A percentile compares a stretch with the other conserved stretches of the same genome.
phyloP scores from a whole-genome alignment of 2,329 filamentous ascomycete species.

The Fusarium sp. region DNA sequence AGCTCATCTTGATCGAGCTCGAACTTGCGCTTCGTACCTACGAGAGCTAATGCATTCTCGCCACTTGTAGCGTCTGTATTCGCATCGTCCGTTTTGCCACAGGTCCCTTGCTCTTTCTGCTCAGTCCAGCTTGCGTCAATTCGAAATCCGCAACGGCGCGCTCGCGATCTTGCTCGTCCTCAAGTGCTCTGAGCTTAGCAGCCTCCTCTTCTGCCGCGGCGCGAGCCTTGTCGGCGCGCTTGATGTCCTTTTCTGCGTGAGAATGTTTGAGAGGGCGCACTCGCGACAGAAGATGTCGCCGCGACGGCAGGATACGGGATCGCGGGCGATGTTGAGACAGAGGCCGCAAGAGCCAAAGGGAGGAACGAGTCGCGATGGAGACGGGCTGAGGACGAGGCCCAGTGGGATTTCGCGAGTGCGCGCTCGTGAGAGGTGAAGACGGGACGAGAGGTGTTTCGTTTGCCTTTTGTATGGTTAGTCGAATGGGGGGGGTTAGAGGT shows the following conservation, averaged over 20 bases:
- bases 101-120: conserved; percentile 50
- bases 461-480: conserved; percentile 63
- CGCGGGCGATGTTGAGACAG: conserved; percentile 83
- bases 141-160: conserved; percentile 87
- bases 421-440: conserved; percentile 97
- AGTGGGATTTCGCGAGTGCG: conserved; percentile 81
- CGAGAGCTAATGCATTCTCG: conserved; percentile 19
- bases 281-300: conserved; percentile 97
- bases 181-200: conserved; percentile 68
- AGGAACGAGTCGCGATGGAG: conserved; percentile 92
- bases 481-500: background rate
- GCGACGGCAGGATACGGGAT: conserved; percentile 84
- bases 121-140: conserved; percentile 79
- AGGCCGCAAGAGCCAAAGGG: conserved; percentile 88
- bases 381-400: conserved; percentile 85
- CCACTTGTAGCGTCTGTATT: conserved; percentile 1
- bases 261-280: conserved; percentile 90
- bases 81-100: conserved; percentile 51
- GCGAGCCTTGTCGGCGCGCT: conserved; percentile 76
- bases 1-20: conserved; percentile 80
- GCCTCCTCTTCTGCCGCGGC: conserved; percentile 72
- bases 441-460: conserved; percentile 90
- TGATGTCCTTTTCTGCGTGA: conserved; percentile 94
- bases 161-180: conserved; percentile 76
- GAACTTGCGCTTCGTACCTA: conserved; percentile 77